Evolutionary conservation across 1,284 basidiomycete genomes (phyloP).

Genomic region (Porodaedalea pini): DNA sequence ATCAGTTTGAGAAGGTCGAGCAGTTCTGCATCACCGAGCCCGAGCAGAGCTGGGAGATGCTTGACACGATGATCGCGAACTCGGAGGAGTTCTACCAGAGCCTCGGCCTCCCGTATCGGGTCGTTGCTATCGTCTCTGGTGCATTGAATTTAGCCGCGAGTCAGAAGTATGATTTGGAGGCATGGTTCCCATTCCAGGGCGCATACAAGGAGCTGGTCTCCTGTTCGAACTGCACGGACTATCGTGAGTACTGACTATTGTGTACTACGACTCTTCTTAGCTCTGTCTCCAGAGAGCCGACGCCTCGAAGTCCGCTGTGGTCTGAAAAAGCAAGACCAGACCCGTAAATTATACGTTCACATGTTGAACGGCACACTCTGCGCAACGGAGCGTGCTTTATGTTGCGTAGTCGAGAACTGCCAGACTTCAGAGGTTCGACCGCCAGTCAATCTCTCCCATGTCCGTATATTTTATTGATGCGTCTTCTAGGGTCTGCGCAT

Average conservation of each 20-base stretch:
- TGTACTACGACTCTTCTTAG: conserved; percentile 1
- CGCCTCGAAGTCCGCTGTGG: conserved; percentile 89
- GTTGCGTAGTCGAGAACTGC: conserved; percentile 98
- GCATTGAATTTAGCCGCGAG: conserved; percentile 95
- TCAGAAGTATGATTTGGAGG: conserved; percentile 97
- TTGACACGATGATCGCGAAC: conserved; percentile 87
- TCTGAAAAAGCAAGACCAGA: conserved; percentile 81
- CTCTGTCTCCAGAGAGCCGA: conserved; percentile 65
- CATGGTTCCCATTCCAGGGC: conserved; percentile 98
- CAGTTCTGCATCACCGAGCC: conserved; percentile 96
- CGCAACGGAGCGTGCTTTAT: conserved; percentile 93
- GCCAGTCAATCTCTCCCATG: conserved; percentile 1
- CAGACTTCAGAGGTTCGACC: conserved; percentile 85
- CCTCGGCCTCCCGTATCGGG: conserved; percentile 85
- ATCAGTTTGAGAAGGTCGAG: conserved; percentile 99
- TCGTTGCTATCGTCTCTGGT: conserved; percentile 95
- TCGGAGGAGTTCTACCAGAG: conserved; percentile 96
- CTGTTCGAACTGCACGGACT: conserved; percentile 92
- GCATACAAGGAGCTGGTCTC: conserved; percentile 94
- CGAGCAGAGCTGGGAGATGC: conserved; percentile 90
- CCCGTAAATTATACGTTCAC: conserved; percentile 90
- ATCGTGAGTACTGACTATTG: conserved; percentile 60
- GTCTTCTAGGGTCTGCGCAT: conserved; percentile 73
- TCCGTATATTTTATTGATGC: background rate
- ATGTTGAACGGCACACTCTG: conserved; percentile 98